Evolutionary conservation across 345 rosid genomes (phyloP), one percentile per base, ranked within the genome.

Genomic region (Euclidium syriacum): DNA sequence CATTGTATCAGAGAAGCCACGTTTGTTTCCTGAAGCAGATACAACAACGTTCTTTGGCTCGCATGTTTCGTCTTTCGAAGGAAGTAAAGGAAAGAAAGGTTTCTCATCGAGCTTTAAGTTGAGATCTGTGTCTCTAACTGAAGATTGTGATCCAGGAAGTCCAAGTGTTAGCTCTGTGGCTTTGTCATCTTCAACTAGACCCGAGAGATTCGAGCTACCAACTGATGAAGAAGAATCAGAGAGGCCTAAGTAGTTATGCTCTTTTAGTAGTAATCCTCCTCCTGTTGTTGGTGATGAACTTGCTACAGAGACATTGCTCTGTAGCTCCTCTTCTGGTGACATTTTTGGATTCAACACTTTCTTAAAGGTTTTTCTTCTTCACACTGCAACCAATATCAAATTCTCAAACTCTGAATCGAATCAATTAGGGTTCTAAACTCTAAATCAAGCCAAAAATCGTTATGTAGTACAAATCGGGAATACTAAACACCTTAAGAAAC

Each of bases 221-320:
- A 81, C 91, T 5, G 92, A 86, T 5, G 92, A 86, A 42, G 98
- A 88, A 75, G 84, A 86, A 51, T 88, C 95, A 12, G 96, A 84
- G 11, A 86, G 71, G 2, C 96, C 88, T 26, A 88, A 76, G 71
- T 91, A 91, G 76, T 86, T 88, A 10, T 82, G 84, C 47, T 86
- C 98, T 64, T 78, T 86, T 0, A 88, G 62, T 0, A 88, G 62
- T 4, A 78, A 78, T 29, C 33, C 61, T 16, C 75, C 79, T 2
- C 5, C 0, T 4, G 47, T 5, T 52, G 56, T 39, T 10, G 75
- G 80, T 9, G 91, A 79, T 59, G 88, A 78, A 68, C 61, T 71
- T 48, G 81, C 82, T 36, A 72, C 71, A 65, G 72, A 73, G 63
- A 60, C 76, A 52, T 73, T 73, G 68, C 72, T 66, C 68, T 52